Base-by-base conservation (phyloP, 495 filamentous ascomycete species). In the Viridothelium virens region DNA sequence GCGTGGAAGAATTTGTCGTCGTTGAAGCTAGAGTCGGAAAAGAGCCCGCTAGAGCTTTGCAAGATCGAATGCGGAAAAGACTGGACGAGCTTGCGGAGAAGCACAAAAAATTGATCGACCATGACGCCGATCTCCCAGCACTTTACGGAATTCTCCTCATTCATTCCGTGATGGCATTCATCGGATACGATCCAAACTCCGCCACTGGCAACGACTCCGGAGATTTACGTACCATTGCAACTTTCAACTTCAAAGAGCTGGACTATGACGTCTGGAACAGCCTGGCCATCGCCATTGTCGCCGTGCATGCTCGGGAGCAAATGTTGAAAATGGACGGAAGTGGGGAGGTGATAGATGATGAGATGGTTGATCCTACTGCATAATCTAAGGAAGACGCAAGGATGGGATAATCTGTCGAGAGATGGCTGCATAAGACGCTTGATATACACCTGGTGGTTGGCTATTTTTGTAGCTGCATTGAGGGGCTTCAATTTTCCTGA, bases 201-300 rank as follows among this genome's bases (percentile, higher is more conserved):
- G 61, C 65, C 3, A 47, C 63, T 10, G 14, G 14, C 1, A 69
- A 68, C 14, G 63, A 66, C 9, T 48, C 53, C 3, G 62, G 65
- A 5, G 50, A 66, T 36, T 64, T 78, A 16, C 66, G 68, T 2
- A 70, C 66, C 2, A 66, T 78, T 34, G 72, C 69, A 16, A 69
- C 70, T 2, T 78, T 77, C 61, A 70, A 76, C 62, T 71, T 70
- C 53, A 64, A 66, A 37, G 64, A 72, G 50, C 69, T 66, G 25
- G 73, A 67, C 33, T 73, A 73, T 62, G 75, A 78, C 64, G 75
- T 78, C 12, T 78, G 76, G 76, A 77, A 76, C 56, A 63, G 67
- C 18, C 65, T 78, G 10, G 75, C 76, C 5, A 46, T 77, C 34
- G 75, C 75, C 6, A 77, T 77, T 50, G 65, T 77, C 14, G 63